A percentile compares a stretch with the other conserved stretches of the same genome.
Conservation (phyloP, 352 stramenopile species). For the Phytophthora pseudosyringae region DNA sequence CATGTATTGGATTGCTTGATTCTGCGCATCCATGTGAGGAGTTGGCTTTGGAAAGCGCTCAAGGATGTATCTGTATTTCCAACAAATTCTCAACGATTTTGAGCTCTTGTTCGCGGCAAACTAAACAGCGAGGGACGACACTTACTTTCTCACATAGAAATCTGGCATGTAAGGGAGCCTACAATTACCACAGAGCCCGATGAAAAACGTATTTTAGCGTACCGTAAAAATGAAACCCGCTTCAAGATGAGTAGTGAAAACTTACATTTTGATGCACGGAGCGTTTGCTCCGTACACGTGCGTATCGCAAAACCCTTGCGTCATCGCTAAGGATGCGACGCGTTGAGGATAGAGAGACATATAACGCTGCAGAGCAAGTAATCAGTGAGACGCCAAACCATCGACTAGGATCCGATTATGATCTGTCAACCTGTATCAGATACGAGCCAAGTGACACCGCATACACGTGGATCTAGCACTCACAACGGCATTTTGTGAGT, state of each 20-base stretch:
- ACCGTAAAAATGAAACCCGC: neutral
- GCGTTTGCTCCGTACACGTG: slow-evolving; percentile 47
- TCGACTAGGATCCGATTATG: neutral
- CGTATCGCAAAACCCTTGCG: slow-evolving; percentile 71
- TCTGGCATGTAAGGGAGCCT: slow-evolving; percentile 74
- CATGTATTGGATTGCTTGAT: slow-evolving; percentile 71
- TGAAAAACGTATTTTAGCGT: too few species aligned
- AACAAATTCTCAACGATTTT: neutral
- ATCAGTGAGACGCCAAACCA: neutral
- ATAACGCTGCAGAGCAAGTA: slow-evolving; percentile 50
- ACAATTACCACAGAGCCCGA: neutral
- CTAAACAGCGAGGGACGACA: neutral
- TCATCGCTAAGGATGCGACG: slow-evolving; percentile 66
- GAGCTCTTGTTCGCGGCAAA: neutral
- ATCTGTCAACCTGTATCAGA: slow-evolving; percentile 58
- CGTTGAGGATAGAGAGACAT: slow-evolving; percentile 62
- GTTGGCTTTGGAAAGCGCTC: slow-evolving; percentile 54
- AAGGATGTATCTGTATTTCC: slow-evolving; percentile 53
- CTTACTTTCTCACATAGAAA: slow-evolving; percentile 78
- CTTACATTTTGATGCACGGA: slow-evolving; percentile 64
- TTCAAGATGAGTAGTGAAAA: neutral
- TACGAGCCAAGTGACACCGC: slow-evolving; percentile 74
- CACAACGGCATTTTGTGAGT: slow-evolving; percentile 2
- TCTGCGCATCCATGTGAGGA: slow-evolving; percentile 31
- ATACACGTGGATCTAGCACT: slow-evolving; percentile 64